These are phyloP conservation scores for Colletotrichum chlorophyti DNA, from an alignment of 2,329 filamentous ascomycete species.

Conservation along the genomic window DNA sequence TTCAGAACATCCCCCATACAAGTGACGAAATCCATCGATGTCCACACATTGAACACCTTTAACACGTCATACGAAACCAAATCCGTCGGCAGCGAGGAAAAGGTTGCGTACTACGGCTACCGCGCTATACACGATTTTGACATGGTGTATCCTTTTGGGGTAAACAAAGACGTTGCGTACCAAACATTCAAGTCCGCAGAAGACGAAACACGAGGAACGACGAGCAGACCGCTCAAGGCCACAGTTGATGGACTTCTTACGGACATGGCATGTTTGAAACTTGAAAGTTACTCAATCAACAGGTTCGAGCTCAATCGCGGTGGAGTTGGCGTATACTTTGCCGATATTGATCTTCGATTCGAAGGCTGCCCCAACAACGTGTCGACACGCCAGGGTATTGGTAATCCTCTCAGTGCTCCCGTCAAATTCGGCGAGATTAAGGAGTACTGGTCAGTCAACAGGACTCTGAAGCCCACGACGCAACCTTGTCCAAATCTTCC, in stretches of 20 bases:
- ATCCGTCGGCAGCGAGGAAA: no score
- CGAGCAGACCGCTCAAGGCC: not conserved
- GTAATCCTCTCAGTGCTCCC: not conserved
- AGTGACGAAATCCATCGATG: not conserved
- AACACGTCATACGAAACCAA: not conserved
- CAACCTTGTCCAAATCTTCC: conserved; percentile 6
- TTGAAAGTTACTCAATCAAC: not conserved
- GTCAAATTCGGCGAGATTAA: not conserved
- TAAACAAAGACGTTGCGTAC: not conserved
- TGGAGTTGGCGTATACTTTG: not conserved
- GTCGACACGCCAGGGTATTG: not conserved
- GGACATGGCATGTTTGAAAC: not conserved
- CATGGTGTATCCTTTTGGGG: conserved; percentile 12
- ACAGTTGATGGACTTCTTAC: conserved; percentile 2
- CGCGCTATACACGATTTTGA: conserved; percentile 5
- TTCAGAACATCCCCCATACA: not conserved
- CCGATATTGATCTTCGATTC: not conserved
- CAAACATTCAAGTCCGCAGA: conserved; percentile 6
- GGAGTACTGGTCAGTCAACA: not conserved
- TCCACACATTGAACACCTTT: not conserved
- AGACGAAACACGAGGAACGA: not conserved
- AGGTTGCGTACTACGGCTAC: conserved; percentile 2
- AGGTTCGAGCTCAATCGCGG: not conserved
- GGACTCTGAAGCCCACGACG: not conserved
- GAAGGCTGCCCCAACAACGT: not conserved